Conservation (phyloP, 805 yeast species). For the Lipomyces japonicus region DNA sequence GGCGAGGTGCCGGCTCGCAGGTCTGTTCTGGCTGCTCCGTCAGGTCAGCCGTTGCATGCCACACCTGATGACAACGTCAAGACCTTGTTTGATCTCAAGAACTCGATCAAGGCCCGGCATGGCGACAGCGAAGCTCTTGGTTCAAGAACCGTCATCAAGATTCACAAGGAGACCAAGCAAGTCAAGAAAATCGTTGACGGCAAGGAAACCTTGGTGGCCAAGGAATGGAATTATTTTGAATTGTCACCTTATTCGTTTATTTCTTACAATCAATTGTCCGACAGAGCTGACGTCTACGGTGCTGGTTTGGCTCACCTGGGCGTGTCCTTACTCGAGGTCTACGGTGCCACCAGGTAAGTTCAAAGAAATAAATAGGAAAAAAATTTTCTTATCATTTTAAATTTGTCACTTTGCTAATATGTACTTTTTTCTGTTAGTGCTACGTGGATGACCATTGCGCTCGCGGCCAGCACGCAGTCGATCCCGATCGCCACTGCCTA, state of each 20-base stretch:
- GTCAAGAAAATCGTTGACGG: constrained; percentile 78
- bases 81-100: constrained; percentile 66
- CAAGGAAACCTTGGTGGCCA: constrained; percentile 62
- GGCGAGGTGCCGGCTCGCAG: constrained; percentile 24
- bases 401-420: not conserved
- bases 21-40: constrained; percentile 13
- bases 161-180: constrained; percentile 71
- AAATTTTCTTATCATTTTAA: not conserved
- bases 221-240: constrained; percentile 86
- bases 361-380: too few species aligned
- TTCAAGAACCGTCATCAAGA: constrained; percentile 69
- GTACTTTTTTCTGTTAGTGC: constrained; percentile 7
- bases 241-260: constrained; percentile 65
- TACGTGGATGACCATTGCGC: constrained; percentile 24
- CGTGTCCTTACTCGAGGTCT: constrained; percentile 67
- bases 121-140: constrained; percentile 61
- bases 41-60: constrained; percentile 40
- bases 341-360: constrained; percentile 61
- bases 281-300: constrained; percentile 53
- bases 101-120: constrained; percentile 57
- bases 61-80: constrained; percentile 62
- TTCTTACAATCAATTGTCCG: constrained; percentile 55
- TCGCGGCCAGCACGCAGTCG: constrained; percentile 62
- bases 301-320: constrained; percentile 77
- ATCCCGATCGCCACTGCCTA: constrained; percentile 93